Percentiles rank a stretch among this genome's conserved stretches.
Conservation (phyloP, 2,329 filamentous ascomycete species). For the Penicillium glabrum region DNA sequence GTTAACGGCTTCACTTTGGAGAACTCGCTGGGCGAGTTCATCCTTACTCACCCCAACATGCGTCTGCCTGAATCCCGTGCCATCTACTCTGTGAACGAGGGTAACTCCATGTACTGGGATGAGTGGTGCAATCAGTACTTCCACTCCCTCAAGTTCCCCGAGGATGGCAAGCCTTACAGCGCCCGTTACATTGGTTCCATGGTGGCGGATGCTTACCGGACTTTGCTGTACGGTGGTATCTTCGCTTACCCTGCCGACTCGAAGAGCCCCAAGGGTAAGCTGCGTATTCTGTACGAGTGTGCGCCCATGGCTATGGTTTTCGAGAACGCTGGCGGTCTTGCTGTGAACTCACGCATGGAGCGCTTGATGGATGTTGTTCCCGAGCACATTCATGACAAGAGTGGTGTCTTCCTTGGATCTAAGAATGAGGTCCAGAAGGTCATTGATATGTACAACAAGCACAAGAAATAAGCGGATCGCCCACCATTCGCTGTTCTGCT, state of each 20-base stretch:
- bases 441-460: slow-evolving; percentile 71
- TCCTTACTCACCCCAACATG: slow-evolving; percentile 96
- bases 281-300: slow-evolving; percentile 96
- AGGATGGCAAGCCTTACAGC: slow-evolving; percentile 79
- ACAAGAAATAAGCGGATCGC: slow-evolving; percentile 28
- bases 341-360: slow-evolving; percentile 85
- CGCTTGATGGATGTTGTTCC: slow-evolving; percentile 88
- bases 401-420: slow-evolving; percentile 94
- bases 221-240: slow-evolving; percentile 89
- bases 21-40: slow-evolving; percentile 96
- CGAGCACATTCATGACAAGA: slow-evolving; percentile 90
- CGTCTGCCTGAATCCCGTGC: slow-evolving; percentile 72
- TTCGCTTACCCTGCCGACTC: slow-evolving; percentile 98
- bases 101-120: slow-evolving; percentile 96
- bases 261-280: slow-evolving; percentile 98
- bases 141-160: slow-evolving; percentile 79
- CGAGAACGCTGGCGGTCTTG: slow-evolving; percentile 95
- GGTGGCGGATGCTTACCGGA: slow-evolving; percentile 97
- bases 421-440: slow-evolving; percentile 96
- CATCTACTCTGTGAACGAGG: slow-evolving; percentile 99
- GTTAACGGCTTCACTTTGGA: slow-evolving; percentile 99
- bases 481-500: background rate
- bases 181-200: slow-evolving; percentile 95
- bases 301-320: slow-evolving; percentile 99
- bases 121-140: slow-evolving; percentile 85